A percentile compares a stretch with the other conserved stretches of the same genome.
phyloP scores from a whole-genome alignment of 371 early-diverging fungal species.

The Nosema muscidifuracis region DNA sequence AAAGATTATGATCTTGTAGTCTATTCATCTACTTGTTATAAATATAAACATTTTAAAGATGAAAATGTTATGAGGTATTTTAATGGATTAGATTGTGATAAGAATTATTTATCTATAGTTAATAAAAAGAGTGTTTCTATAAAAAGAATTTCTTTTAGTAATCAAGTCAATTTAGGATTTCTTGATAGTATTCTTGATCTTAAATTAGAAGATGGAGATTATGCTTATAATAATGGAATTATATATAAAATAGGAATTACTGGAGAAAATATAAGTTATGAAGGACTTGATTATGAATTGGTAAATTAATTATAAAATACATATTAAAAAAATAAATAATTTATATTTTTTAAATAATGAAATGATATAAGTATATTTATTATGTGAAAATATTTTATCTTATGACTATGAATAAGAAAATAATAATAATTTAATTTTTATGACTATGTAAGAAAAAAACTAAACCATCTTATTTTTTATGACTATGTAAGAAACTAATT shows the following conservation, averaged over 20 bases:
- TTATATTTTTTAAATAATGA: no score
- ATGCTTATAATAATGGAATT: slow-evolving; percentile 35
- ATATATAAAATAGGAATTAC: slow-evolving; percentile 24
- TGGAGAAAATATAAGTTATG: slow-evolving; percentile 21
- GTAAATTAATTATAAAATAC: background rate
- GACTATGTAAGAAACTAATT: no score
- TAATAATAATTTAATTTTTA: no score
- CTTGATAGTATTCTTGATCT: slow-evolving; percentile 1
- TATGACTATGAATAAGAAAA: no score
- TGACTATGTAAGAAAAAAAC: no score
- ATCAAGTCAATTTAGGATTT: background rate
- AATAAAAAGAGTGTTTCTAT: slow-evolving; percentile 23
- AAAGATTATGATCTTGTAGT: slow-evolving; percentile 17
- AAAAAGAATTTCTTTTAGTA: background rate
- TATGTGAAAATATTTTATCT: no score
- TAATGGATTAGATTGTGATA: slow-evolving; percentile 26
- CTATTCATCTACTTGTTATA: slow-evolving; percentile 31
- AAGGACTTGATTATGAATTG: slow-evolving; percentile 5
- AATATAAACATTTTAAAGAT: background rate
- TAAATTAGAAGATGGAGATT: slow-evolving; percentile 45
- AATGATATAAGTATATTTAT: no score
- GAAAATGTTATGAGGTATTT: slow-evolving; percentile 14
- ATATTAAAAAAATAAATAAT: background rate
- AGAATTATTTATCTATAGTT: slow-evolving; percentile 20
- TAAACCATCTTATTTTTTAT: no score